phyloP scores from a whole-genome alignment of 2,329 filamentous ascomycete genomes.

The Trichoderma arundinaceum region DNA sequence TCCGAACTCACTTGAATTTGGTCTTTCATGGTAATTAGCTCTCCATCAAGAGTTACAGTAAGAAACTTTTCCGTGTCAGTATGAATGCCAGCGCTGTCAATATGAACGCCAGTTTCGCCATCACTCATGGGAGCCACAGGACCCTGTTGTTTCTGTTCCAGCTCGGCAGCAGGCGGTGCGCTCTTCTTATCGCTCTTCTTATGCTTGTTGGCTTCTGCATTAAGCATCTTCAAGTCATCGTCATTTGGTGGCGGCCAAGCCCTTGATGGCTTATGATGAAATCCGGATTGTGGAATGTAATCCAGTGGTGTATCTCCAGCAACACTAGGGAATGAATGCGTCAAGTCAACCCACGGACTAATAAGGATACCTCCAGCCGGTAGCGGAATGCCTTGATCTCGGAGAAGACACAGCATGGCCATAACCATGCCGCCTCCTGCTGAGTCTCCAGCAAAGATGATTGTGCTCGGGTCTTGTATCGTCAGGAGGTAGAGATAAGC shows the following conservation, averaged over 20 bases:
- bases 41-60: constrained; percentile 72
- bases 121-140: constrained; percentile 41
- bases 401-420: constrained; percentile 76
- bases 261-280: constrained; percentile 85
- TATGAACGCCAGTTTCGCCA: constrained; percentile 35
- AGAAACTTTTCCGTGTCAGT: constrained; percentile 50
- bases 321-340: constrained; percentile 94
- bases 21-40: constrained; percentile 76
- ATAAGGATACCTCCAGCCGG: constrained; percentile 90
- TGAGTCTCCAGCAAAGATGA: constrained; percentile 89
- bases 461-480: constrained; percentile 76
- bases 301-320: constrained; percentile 73
- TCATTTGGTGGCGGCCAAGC: constrained; percentile 93
- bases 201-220: constrained; percentile 56
- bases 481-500: constrained; percentile 84
- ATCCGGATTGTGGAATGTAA: constrained; percentile 87
- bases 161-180: constrained; percentile 34
- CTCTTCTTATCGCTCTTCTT: constrained; percentile 39
- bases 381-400: constrained; percentile 81
- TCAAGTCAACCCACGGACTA: constrained; percentile 94
- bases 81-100: constrained; percentile 40
- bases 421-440: constrained; percentile 91
- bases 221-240: constrained; percentile 68
- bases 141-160: constrained; percentile 45
- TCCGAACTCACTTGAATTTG: constrained; percentile 76